Evolutionary conservation across 164 flowering plant species (phyloP), one percentile per base, ranked within the genome.

Genomic region (Piper betle): DNA sequence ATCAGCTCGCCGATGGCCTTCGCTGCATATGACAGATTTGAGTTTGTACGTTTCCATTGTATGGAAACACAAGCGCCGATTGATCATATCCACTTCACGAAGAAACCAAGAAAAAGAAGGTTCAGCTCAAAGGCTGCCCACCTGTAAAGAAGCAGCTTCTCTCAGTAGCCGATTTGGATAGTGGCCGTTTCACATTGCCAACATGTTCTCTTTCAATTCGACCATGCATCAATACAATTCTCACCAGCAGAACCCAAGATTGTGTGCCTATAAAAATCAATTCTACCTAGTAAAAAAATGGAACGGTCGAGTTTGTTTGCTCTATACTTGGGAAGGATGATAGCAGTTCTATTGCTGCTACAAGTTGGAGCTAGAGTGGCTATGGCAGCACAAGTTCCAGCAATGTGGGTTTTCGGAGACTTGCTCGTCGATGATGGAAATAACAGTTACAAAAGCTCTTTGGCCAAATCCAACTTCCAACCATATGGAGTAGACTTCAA

Each of bases 401-500:
- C 95, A 2, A 50, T 87, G 74, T 87, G 83, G 63, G 61, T 82
- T 8, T 84, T 87, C 42, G 94, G 94, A 4, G 91, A 87, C 65
- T 84, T 91, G 8, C 80, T 87, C 9, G 78, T 85, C 20, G 94
- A 84, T 71, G 82, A 81, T 74, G 94, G 94, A 11, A 87, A 87
- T 59, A 87, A 87, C 73, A 87, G 85, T 61, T 55, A 78, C 56
- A 77, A 84, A 11, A 75, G 85, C 62, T 86, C 97, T 5, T 72
- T 91, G 18, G 97, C 97, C 5, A 88, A 83, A 71, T 91, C 96
- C 18, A 86, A 91, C 68, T 91, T 83, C 56, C 85, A 59, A 58
- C 97, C 96, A 62, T 91, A 91, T 60, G 97, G 97, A 12, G 86
- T 91, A 61, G 96, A 91, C 62, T 91, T 88, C 66, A 46, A 73